Percentiles rank a stretch among this genome's conserved stretches.
phyloP scores from a whole-genome alignment of 495 filamentous ascomycete species.

The Annulohypoxylon maeteangense region DNA sequence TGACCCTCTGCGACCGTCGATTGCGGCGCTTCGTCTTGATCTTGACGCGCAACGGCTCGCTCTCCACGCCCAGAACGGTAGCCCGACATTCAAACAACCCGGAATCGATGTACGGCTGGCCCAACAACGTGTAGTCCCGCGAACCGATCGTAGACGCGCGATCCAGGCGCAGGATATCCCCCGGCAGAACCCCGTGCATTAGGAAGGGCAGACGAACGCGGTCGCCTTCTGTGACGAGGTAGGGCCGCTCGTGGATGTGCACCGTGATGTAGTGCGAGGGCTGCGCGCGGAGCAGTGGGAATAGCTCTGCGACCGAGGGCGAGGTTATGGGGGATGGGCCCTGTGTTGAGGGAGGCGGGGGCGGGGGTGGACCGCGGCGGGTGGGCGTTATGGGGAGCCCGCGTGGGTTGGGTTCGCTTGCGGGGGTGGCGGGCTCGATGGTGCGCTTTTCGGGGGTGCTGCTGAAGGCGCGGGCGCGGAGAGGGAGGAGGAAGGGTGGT shows the following conservation, averaged over 20 bases:
- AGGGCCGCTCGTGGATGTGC: conserved; percentile 87
- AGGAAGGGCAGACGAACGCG: conserved; percentile 91
- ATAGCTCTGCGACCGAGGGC: conserved; percentile 68
- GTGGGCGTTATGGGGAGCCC: conserved; percentile 53
- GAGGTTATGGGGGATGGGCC: conserved; percentile 58
- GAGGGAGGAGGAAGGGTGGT: conserved; percentile 48
- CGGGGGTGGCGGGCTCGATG: conserved; percentile 42
- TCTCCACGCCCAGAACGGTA: conserved; percentile 84
- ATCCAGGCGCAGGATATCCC: conserved; percentile 87
- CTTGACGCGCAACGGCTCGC: conserved; percentile 85
- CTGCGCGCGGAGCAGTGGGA: conserved; percentile 82
- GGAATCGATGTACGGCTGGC: conserved; percentile 80
- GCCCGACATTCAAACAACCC: conserved; percentile 85
- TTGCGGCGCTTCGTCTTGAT: conserved; percentile 94
- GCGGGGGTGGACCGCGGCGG: conserved; percentile 41
- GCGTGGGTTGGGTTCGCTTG: conserved; percentile 36
- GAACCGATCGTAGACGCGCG: conserved; percentile 81
- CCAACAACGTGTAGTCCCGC: conserved; percentile 89
- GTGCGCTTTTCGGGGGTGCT: conserved; percentile 39
- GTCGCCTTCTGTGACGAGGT: conserved; percentile 90
- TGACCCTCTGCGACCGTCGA: conserved; percentile 74
- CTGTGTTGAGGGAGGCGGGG: conserved; percentile 45
- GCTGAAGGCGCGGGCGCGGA: conserved; percentile 31
- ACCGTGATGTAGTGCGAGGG: conserved; percentile 84
- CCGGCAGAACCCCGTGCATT: conserved; percentile 83